A percentile compares a stretch with the other conserved stretches of the same genome.
phyloP scores from a whole-genome alignment of 2,329 filamentous ascomycete genomes.

The Cordyceps militaris region DNA sequence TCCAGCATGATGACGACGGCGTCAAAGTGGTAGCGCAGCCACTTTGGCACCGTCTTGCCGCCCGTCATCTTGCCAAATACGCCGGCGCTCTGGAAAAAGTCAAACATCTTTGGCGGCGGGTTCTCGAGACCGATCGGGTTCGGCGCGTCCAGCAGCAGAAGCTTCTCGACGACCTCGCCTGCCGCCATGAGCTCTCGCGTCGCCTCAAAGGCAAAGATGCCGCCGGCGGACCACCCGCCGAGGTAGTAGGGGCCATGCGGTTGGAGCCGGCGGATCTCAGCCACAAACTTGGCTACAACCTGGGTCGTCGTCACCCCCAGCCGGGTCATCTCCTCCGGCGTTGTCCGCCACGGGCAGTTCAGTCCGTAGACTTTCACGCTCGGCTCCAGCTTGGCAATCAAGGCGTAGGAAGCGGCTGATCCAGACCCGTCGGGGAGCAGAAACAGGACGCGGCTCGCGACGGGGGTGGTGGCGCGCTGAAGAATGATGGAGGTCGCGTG shows the following conservation, averaged over 20 bases:
- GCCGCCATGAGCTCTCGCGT: constrained; percentile 46
- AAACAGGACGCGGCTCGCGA: constrained; percentile 15
- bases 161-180: constrained; percentile 49
- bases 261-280: background rate
- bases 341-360: constrained; percentile 35
- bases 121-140: constrained; percentile 62
- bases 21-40: constrained; percentile 68
- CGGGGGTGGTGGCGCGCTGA: constrained; percentile 13
- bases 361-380: constrained; percentile 1
- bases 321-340: constrained; percentile 39
- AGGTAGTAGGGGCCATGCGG: background rate
- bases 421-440: constrained; percentile 26
- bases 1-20: constrained; percentile 61
- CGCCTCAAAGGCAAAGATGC: background rate
- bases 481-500: constrained; percentile 20
- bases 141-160: constrained; percentile 61
- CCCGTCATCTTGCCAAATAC: constrained; percentile 54
- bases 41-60: constrained; percentile 47
- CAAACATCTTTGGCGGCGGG: constrained; percentile 54
- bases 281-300: constrained; percentile 9
- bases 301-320: constrained; percentile 17
- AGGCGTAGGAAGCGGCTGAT: constrained; percentile 22
- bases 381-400: constrained; percentile 3
- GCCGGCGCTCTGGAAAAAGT: constrained; percentile 66
- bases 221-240: background rate